Evolutionary conservation across 768 basidiomycete species (phyloP).

Genomic region (Boletus rubescentipes): DNA sequence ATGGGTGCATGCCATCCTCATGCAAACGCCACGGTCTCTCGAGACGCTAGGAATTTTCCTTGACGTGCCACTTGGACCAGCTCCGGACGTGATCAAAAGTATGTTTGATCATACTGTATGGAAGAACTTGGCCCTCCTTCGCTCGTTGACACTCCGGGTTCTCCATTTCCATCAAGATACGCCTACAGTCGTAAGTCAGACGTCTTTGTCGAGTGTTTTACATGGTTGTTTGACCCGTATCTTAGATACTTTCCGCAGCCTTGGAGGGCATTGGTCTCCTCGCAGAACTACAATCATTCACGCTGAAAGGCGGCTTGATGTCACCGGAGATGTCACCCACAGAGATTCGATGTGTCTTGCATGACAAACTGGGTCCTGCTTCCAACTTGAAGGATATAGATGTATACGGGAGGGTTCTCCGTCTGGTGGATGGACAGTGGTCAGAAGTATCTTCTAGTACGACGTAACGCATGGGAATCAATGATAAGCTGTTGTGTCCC

Average conservation of each 20-base stretch:
- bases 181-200: background rate
- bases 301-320: background rate
- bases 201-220: background rate
- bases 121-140: background rate
- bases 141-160: background rate
- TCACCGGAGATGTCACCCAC: background rate
- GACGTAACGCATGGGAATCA: background rate
- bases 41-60: background rate
- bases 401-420: background rate
- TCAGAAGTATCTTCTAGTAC: background rate
- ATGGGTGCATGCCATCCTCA: background rate
- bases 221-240: background rate
- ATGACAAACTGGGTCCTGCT: background rate
- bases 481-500: background rate
- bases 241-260: background rate
- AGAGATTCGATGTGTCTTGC: background rate
- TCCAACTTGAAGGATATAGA: background rate
- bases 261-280: background rate
- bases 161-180: too few species aligned
- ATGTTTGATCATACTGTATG: background rate
- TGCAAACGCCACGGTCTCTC: background rate
- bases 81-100: background rate
- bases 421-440: conserved; percentile 6
- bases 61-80: fast-evolving
- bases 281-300: background rate